Conservation (phyloP, 768 basidiomycete species). For the Boletus subcaerulescens region DNA sequence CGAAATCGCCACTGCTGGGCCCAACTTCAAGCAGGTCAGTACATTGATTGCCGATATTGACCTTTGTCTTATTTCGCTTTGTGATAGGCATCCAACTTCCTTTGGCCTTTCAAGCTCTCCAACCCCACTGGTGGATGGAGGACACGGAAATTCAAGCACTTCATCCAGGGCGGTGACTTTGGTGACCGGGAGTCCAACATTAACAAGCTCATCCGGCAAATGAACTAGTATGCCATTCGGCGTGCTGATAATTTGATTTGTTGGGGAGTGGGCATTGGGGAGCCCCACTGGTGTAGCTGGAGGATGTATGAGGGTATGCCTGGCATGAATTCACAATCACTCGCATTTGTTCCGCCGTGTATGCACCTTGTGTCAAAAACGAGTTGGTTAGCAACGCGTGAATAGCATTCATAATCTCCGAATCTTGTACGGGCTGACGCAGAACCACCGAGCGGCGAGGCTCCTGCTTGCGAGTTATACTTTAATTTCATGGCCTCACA, state of each 20-base stretch:
- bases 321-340: slow-evolving; percentile 28
- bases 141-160: slow-evolving; percentile 97
- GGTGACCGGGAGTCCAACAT: slow-evolving; percentile 97
- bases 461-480: background rate
- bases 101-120: slow-evolving; percentile 99
- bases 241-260: background rate
- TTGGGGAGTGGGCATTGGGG: background rate
- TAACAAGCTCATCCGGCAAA: slow-evolving; percentile 95
- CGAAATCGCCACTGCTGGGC: slow-evolving; percentile 92
- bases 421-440: background rate
- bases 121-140: slow-evolving; percentile 99
- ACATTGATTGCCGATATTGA: background rate
- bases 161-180: slow-evolving; percentile 93
- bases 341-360: slow-evolving; percentile 16
- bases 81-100: slow-evolving; percentile 82
- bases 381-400: slow-evolving; percentile 11
- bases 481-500: slow-evolving; percentile 8
- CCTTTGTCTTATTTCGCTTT: background rate
- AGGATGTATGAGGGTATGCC: slow-evolving; percentile 29
- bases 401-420: background rate
- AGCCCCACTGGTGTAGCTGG: slow-evolving; percentile 7
- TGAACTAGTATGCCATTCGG: slow-evolving; percentile 56
- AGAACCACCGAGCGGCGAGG: background rate
- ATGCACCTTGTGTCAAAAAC: slow-evolving; percentile 28
- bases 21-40: slow-evolving; percentile 97